Conservation (phyloP, 176 grass and related monocot species). For the Aechmea fasciata region DNA sequence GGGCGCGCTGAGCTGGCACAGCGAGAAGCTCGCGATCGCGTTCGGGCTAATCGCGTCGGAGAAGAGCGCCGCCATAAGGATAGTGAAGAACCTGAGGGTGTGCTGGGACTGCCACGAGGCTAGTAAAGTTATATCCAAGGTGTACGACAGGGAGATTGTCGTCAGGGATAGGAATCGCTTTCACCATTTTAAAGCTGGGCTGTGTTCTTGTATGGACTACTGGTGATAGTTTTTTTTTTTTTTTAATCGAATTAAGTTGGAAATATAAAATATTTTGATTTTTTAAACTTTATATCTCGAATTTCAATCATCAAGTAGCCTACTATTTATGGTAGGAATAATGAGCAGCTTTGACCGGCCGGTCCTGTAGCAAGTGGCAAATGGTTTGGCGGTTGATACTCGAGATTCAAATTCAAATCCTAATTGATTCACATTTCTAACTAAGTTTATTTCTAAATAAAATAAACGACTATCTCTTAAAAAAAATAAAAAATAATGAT, state of each 20-base stretch:
- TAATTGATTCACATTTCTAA: no score
- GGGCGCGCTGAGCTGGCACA: constrained; percentile 48
- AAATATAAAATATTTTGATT: no score
- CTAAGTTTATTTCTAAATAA: no score
- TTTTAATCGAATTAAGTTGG: neutral
- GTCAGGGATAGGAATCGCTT: constrained; percentile 78
- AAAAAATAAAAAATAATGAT: no score
- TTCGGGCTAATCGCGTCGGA: constrained; percentile 40
- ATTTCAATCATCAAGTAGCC: no score
- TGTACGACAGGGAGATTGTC: constrained; percentile 56
- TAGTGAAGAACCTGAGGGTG: constrained; percentile 69
- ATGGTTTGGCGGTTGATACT: no score
- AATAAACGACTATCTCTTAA: no score
- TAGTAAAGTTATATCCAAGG: constrained; percentile 60
- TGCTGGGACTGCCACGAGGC: constrained; percentile 65
- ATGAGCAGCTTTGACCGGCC: no score
- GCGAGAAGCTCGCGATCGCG: constrained; percentile 60
- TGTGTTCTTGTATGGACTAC: constrained; percentile 61
- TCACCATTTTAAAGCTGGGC: constrained; percentile 81
- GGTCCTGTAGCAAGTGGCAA: no score
- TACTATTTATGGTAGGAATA: no score
- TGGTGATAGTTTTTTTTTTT: constrained; percentile 35
- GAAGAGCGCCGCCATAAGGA: constrained; percentile 38
- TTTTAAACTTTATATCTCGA: no score
- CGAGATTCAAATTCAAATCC: no score